A percentile compares a stretch with the other conserved stretches of the same genome.
phyloP scores from a whole-genome alignment of 768 basidiomycete species.

The Melanogaster broomeanus region DNA sequence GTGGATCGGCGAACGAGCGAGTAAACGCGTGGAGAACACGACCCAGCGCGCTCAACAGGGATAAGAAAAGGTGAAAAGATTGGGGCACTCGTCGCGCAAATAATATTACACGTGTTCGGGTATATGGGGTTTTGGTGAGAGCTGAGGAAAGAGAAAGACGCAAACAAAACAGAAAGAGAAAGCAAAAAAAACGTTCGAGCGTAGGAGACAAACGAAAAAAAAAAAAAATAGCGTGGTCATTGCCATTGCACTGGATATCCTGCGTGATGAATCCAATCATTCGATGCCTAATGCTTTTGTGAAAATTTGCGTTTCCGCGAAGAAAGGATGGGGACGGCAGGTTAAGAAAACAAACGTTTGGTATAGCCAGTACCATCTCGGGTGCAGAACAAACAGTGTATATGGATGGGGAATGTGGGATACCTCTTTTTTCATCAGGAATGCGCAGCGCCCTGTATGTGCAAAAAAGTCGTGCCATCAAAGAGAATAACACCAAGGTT shows the following conservation, averaged over 20 bases:
- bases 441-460: conserved; percentile 32
- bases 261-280: conserved; percentile 8
- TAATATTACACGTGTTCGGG: conserved; percentile 39
- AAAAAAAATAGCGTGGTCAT: neutral
- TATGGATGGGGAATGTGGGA: conserved; percentile 2
- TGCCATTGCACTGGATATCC: conserved; percentile 12
- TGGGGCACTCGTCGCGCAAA: conserved; percentile 13
- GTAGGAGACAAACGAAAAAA: neutral
- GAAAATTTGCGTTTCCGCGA: neutral
- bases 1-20: too few species aligned
- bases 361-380: conserved; percentile 20
- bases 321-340: neutral
- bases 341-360: conserved; percentile 13
- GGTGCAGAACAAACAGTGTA: conserved; percentile 3
- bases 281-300: conserved; percentile 9
- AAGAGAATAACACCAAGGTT: conserved; percentile 27
- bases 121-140: conserved; percentile 33
- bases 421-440: conserved; percentile 25
- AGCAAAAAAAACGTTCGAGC: neutral
- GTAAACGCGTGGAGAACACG: neutral
- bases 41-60: conserved; percentile 11
- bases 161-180: neutral
- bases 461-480: conserved; percentile 21
- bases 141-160: conserved; percentile 25
- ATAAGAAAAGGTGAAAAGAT: conserved; percentile 8